phyloP scores from a whole-genome alignment of 2,329 filamentous ascomycete species.

The Atkinsonella texensis region DNA sequence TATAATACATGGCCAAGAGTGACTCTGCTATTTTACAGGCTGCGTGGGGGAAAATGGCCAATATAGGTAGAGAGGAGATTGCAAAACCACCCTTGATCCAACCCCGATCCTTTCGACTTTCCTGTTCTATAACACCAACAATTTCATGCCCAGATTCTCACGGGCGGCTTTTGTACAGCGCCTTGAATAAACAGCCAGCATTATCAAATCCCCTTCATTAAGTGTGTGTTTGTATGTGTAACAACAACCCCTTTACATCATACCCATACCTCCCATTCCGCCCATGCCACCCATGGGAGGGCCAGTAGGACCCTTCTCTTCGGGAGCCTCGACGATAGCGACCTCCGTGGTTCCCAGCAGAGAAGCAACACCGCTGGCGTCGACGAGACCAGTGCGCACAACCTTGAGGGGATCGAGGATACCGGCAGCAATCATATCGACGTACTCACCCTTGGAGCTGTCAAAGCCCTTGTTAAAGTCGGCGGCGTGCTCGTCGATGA shows the following conservation, averaged over 20 bases:
- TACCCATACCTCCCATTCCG: constrained; percentile 55
- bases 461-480: constrained; percentile 99
- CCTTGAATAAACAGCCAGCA: constrained; percentile 1
- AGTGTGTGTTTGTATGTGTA: constrained; percentile 8
- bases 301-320: constrained; percentile 69
- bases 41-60: constrained; percentile 17
- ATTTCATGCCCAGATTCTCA: constrained; percentile 28
- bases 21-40: constrained; percentile 22
- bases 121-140: constrained; percentile 31
- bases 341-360: constrained; percentile 97
- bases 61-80: constrained; percentile 22
- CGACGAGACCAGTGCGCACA: constrained; percentile 87
- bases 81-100: constrained; percentile 17
- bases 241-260: constrained; percentile 39
- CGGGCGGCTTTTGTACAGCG: constrained; percentile 18
- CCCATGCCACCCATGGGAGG: constrained; percentile 53
- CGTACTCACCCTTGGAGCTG: constrained; percentile 92
- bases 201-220: not conserved
- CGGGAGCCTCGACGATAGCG: constrained; percentile 88
- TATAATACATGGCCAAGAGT: constrained; percentile 15
- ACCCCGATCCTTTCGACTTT: constrained; percentile 6
- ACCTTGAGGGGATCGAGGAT: constrained; percentile 99
- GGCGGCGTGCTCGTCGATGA: constrained; percentile 78
- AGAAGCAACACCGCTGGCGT: constrained; percentile 92
- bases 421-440: constrained; percentile 95